A percentile compares a stretch with the other conserved stretches of the same genome.
Conservation (phyloP, 176 grass and related monocot species). For the Lolium rigidum region DNA sequence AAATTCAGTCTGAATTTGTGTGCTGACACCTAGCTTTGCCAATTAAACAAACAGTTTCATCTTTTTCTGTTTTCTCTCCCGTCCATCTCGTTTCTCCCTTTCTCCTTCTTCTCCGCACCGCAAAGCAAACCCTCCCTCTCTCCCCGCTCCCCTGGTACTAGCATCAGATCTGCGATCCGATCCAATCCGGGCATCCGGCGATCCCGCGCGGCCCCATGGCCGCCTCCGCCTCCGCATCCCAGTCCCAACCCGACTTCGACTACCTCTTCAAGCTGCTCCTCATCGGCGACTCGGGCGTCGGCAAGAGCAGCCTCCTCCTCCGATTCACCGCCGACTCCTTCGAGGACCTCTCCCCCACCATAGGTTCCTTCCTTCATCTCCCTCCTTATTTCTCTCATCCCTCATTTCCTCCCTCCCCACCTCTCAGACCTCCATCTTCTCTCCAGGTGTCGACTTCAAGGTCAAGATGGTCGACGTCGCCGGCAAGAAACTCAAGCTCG, state of each 20-base stretch:
- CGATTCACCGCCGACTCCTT: slow-evolving; percentile 90
- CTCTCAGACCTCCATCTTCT: no score
- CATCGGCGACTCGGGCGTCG: slow-evolving; percentile 91
- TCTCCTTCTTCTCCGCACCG: background rate
- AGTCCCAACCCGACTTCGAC: slow-evolving; percentile 81
- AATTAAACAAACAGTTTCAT: no score
- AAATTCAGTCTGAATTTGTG: no score
- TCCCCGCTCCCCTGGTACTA: background rate
- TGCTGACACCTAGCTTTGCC: no score
- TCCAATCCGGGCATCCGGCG: background rate
- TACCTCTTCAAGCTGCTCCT: slow-evolving; percentile 90
- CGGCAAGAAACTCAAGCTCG: slow-evolving; percentile 91
- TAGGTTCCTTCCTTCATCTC: slow-evolving; percentile 44
- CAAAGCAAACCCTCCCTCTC: background rate
- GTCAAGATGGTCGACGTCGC: slow-evolving; percentile 89
- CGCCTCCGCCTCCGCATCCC: slow-evolving; percentile 46
- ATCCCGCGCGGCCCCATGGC: slow-evolving; percentile 19
- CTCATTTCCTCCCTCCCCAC: background rate
- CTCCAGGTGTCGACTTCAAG: slow-evolving; percentile 90
- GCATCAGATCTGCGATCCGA: background rate
- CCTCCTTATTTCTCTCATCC: background rate
- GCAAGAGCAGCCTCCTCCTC: slow-evolving; percentile 94
- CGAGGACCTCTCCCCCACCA: slow-evolving; percentile 88
- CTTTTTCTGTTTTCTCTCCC: no score
- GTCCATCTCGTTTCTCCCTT: background rate